Evolutionary conservation across 495 filamentous ascomycete species (phyloP), one percentile per base, ranked within the genome.

Genomic region (Pyrenula massariospora): DNA sequence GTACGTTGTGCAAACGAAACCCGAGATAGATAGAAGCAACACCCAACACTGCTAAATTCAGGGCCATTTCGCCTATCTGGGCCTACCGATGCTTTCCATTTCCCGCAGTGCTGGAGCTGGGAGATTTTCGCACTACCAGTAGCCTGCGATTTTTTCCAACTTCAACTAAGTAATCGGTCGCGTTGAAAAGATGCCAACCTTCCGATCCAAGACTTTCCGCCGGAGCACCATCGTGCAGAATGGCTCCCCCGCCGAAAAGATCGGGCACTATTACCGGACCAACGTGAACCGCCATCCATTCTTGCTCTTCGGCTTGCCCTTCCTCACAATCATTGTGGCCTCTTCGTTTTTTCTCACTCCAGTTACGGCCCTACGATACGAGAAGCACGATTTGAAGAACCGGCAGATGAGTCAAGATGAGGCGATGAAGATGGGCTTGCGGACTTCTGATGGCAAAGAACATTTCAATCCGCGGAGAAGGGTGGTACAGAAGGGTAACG

Each of bases 331-430:
- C 36, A 95, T 99, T 62, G 84, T 99, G n/a, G 91, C 85, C 2
- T 93, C 89, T 0, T 94, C 88, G 8, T 99, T 99, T 70, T 86
- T 91, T 58, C 78, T 99, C 12, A 96, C 92, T 0, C 93, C 94
- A 1, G 93, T 91, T 1, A 89, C 93, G 3, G 94, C 93, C 3
- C 72, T 99, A 25, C 79, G 94, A 47, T 99, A 96, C 70, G 93
- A 97, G 72, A 81, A 85, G 36, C 83, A 96, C 62, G 94, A 99
- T 66, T 77, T 87, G 58, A 91, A 88, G 71, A 85, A 93, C 42
- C 78, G 86, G 65, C 84, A 87, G 67, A 61, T 97, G 68, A 86
- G 78, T 54, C 76, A 86, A 56, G 89, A 97, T 23, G 92, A 97
- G 71, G 71, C 68, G 15, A 72, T 77, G 56, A 82, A 86, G 63